These are phyloP conservation scores for Phytophthora citrophthora DNA, from an alignment of 352 stramenopile species.

Conservation along the genomic window DNA sequence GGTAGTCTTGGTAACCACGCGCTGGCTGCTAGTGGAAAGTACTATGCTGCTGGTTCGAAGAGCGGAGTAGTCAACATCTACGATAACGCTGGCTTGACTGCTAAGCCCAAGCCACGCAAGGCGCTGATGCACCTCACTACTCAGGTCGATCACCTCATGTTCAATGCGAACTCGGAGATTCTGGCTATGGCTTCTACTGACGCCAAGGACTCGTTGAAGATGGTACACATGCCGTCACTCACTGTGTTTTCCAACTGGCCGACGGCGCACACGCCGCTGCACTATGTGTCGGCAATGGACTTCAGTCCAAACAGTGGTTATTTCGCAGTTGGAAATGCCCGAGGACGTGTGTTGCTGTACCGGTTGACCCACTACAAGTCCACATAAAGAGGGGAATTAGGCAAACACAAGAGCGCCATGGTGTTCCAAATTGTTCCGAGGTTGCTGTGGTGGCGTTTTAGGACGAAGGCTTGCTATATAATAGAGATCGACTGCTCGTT, in stretches of 20 bases:
- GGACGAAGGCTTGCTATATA: slow-evolving; percentile 45
- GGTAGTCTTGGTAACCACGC: slow-evolving; percentile 88
- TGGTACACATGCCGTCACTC: slow-evolving; percentile 94
- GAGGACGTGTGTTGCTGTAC: slow-evolving; percentile 97
- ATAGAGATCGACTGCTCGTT: slow-evolving; percentile 46
- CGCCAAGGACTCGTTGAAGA: slow-evolving; percentile 93
- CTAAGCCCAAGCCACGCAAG: slow-evolving; percentile 83
- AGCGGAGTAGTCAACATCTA: slow-evolving; percentile 99
- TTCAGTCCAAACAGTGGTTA: slow-evolving; percentile 96
- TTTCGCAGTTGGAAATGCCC: slow-evolving; percentile 96
- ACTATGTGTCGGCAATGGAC: slow-evolving; percentile 96
- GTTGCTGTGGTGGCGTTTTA: slow-evolving; percentile 21
- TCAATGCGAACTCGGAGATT: slow-evolving; percentile 95
- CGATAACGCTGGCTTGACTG: slow-evolving; percentile 67
- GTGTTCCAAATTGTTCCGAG: slow-evolving; percentile 20
- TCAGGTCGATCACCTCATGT: slow-evolving; percentile 87
- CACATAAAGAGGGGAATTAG: slow-evolving; percentile 53
- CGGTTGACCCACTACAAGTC: slow-evolving; percentile 94
- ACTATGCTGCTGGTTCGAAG: slow-evolving; percentile 93
- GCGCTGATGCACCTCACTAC: slow-evolving; percentile 98
- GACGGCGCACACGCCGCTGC: slow-evolving; percentile 95
- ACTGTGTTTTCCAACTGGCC: slow-evolving; percentile 99
- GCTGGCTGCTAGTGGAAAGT: slow-evolving; percentile 76
- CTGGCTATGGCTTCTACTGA: slow-evolving; percentile 93
- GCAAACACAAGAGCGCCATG: slow-evolving; percentile 21